Conservation (phyloP, 2,329 filamentous ascomycete species). For the Talaromyces pinophilus region DNA sequence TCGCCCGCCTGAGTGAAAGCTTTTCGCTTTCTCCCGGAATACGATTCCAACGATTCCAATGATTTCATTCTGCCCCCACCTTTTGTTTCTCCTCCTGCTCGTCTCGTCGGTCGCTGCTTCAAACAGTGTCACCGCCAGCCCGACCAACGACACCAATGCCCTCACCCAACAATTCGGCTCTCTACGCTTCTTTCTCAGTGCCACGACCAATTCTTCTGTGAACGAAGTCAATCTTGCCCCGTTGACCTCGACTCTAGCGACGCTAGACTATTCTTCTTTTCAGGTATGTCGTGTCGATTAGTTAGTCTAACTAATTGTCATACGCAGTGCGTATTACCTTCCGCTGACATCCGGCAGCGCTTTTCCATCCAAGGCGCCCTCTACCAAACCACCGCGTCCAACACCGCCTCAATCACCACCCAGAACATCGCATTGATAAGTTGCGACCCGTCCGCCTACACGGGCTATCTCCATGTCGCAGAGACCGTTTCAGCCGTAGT, state of each 20-base stretch:
- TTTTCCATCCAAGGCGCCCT: slow-evolving; percentile 11
- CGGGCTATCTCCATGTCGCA: slow-evolving; percentile 40
- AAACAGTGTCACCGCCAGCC: slow-evolving; percentile 15
- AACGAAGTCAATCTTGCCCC: slow-evolving; percentile 10
- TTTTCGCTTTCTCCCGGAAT: neutral
- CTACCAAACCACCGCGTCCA: slow-evolving; percentile 9
- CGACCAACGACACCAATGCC: slow-evolving; percentile 18
- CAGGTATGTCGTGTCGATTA: slow-evolving; percentile 9
- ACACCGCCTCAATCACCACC: slow-evolving; percentile 14
- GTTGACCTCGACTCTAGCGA: neutral
- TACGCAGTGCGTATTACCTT: slow-evolving; percentile 8
- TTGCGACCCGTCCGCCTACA: slow-evolving; percentile 44
- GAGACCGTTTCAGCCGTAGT: slow-evolving; percentile 39
- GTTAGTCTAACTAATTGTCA: neutral
- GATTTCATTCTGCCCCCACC: neutral
- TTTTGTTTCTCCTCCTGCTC: neutral
- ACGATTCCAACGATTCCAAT: slow-evolving; percentile 4
- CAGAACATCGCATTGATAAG: slow-evolving; percentile 43
- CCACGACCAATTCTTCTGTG: neutral
- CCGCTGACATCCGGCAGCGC: slow-evolving; percentile 23
- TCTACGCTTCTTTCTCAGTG: slow-evolving; percentile 14
- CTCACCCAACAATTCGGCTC: slow-evolving; percentile 7
- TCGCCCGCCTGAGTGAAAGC: neutral
- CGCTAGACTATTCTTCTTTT: neutral
- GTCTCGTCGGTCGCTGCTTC: neutral